Evolutionary conservation across 1,284 basidiomycete species (phyloP).

Genomic region (Trichosporon sp.): DNA sequence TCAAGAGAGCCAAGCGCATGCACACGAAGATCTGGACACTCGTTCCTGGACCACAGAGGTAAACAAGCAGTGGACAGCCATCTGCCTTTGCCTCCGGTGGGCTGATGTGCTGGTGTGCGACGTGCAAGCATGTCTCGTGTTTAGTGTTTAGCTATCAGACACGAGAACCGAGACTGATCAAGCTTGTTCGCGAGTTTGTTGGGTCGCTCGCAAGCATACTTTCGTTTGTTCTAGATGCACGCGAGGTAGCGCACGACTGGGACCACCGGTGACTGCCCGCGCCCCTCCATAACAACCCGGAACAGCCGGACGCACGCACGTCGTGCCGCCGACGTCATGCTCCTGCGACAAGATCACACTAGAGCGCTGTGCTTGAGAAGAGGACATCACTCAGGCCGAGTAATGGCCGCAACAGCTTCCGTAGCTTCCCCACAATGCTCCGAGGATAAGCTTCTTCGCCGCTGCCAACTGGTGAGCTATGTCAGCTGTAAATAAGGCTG

Average conservation of each 20-base stretch:
- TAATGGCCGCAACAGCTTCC: background rate
- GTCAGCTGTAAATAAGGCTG: background rate
- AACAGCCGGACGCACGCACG: background rate
- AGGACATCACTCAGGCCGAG: background rate
- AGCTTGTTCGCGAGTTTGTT: background rate
- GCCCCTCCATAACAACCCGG: background rate
- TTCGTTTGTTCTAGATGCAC: background rate
- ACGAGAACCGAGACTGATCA: background rate
- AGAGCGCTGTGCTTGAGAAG: background rate
- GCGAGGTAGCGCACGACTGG: too few relatives aligned
- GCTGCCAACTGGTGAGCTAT: conserved; percentile 2
- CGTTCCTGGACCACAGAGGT: background rate
- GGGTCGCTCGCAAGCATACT: background rate
- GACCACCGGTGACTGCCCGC: too few relatives aligned
- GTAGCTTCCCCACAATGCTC: conserved; percentile 9
- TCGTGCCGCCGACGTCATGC: background rate
- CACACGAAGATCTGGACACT: background rate
- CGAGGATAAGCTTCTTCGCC: background rate
- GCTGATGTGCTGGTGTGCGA: background rate
- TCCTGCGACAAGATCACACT: background rate
- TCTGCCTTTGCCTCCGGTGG: background rate
- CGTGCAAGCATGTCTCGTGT: background rate
- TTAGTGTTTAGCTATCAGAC: background rate
- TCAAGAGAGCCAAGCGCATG: background rate
- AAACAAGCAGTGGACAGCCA: background rate